Percentiles rank a stretch among this genome's conserved stretches.
phyloP scores from a whole-genome alignment of 2,329 filamentous ascomycete species.

The Arthrobotrys sinensis region DNA sequence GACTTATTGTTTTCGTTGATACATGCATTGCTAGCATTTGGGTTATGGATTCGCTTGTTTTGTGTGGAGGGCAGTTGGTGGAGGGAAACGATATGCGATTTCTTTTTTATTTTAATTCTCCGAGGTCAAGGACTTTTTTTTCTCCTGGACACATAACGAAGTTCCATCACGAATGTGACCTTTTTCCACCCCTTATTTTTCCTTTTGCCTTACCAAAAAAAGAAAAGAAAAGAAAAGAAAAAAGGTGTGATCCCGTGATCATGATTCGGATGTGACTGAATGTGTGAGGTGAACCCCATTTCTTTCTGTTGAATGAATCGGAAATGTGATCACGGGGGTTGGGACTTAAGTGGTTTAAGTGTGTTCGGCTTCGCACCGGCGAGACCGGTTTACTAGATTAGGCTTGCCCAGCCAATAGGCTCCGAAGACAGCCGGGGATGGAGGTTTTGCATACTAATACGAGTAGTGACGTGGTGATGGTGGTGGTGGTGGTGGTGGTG shows the following conservation, averaged over 20 bases:
- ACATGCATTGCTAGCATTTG: constrained; percentile 1
- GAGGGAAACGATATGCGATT: background rate
- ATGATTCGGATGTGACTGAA: background rate
- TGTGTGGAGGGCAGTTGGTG: background rate
- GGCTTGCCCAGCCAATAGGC: constrained; percentile 22
- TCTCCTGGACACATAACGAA: background rate
- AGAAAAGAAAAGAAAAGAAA: too few relatives aligned
- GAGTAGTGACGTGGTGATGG: constrained; percentile 7
- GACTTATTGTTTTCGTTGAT: constrained; percentile 6
- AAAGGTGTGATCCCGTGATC: constrained; percentile 1
- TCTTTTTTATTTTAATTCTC: constrained; percentile 16
- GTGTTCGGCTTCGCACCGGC: constrained; percentile 13
- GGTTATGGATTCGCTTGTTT: background rate
- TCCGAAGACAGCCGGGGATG: constrained; percentile 34
- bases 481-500: too few relatives aligned
- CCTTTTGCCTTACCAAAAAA: background rate
- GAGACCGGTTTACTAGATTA: constrained; percentile 2
- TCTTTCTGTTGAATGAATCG: background rate
- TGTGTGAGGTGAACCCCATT: background rate
- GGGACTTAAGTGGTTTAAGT: background rate
- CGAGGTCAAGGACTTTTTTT: background rate
- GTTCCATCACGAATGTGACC: constrained; percentile 1
- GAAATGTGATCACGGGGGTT: constrained; percentile 15
- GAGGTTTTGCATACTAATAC: background rate
- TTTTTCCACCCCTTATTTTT: background rate